Base-by-base conservation (phyloP, 2,329 filamentous ascomycete genomes). In the Calonectria pteridis region DNA sequence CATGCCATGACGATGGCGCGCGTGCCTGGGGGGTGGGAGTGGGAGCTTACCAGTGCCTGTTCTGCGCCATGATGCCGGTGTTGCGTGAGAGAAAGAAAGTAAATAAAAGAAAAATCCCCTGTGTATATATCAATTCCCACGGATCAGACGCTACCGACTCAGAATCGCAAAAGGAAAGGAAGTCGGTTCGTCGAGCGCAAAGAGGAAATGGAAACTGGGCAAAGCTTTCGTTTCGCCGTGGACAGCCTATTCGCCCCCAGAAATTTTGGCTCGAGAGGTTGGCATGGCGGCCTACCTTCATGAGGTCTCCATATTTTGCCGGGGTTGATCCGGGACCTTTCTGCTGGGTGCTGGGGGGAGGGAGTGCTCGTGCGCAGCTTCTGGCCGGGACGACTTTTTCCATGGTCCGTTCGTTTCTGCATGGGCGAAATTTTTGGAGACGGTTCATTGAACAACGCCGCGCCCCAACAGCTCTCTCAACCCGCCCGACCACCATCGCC, bases 11-110 rank as follows among this genome's bases (percentile, higher is more conserved):
- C 5, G n/a, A 20, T 73, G 40, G 51, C 20, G 33, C 55, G 49
- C 31, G 7, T 35, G 49, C 28, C 37, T 40, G 43, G 40, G 18
- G 29, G 33, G 6, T 11, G 6, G 33, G 20, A 16, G 51, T 28
- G 59, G 65, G 43, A 58, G 31, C 87, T 78, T 89, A 94, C 94
- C 94, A 97, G 86, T 96, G 94, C 82, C 94, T 85, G 77, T 87
- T 87, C 89, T 88, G 92, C 89, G 87, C 92, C 91, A 95, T 95
- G 71, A 77, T 88, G 84, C 82, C 73, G 73, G 72, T 80, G 35
- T 77, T 80, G 43, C 77, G n/a, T 37, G 28, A 31, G 51, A 28
- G n/a, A n/a, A n/a, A n/a, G n/a, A 37, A 26, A 20, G 6, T 16
- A 18, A 20, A 26, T 20, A 9, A 63, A 33, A 31, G 9, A 31